Conservation (phyloP, 805 yeast genomes). For the Schizosaccharomyces octosporus region DNA sequence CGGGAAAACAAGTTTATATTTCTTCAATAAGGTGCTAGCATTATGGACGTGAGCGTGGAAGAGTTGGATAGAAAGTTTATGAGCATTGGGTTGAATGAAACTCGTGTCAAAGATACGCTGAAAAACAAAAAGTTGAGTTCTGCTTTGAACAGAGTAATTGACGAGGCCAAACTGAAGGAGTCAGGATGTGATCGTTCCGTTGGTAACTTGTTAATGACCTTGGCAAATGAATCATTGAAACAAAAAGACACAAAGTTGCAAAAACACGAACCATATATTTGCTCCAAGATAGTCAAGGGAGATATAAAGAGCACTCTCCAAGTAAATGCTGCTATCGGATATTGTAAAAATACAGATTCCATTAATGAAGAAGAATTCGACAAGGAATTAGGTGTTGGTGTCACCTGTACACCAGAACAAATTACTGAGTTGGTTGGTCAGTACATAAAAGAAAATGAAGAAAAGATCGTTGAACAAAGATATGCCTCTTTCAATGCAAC, state of each 20-base stretch:
- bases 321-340: slow-evolving; percentile 28
- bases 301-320: slow-evolving; percentile 46
- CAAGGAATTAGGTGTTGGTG: slow-evolving; percentile 41
- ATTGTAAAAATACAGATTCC: slow-evolving; percentile 28
- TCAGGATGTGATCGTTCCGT: slow-evolving; percentile 29
- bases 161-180: slow-evolving; percentile 17
- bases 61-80: not conserved
- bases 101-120: slow-evolving; percentile 48
- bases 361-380: slow-evolving; percentile 25
- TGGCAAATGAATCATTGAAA: slow-evolving; percentile 20
- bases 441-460: slow-evolving; percentile 35
- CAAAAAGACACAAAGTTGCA: slow-evolving; percentile 7
- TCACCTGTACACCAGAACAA: slow-evolving; percentile 40
- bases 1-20: too few species aligned
- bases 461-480: slow-evolving; percentile 41
- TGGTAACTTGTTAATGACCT: slow-evolving; percentile 43
- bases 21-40: not conserved
- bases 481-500: slow-evolving; percentile 57
- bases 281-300: slow-evolving; percentile 37
- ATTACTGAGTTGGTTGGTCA: slow-evolving; percentile 31
- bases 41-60: not conserved
- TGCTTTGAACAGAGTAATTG: slow-evolving; percentile 37
- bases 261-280: slow-evolving; percentile 26
- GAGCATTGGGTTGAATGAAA: slow-evolving; percentile 7
- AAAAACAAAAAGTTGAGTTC: slow-evolving; percentile 68